Evolutionary conservation across 805 yeast species (phyloP), one percentile per base, ranked within the genome.

Genomic region (Candida ascalaphidarum): DNA sequence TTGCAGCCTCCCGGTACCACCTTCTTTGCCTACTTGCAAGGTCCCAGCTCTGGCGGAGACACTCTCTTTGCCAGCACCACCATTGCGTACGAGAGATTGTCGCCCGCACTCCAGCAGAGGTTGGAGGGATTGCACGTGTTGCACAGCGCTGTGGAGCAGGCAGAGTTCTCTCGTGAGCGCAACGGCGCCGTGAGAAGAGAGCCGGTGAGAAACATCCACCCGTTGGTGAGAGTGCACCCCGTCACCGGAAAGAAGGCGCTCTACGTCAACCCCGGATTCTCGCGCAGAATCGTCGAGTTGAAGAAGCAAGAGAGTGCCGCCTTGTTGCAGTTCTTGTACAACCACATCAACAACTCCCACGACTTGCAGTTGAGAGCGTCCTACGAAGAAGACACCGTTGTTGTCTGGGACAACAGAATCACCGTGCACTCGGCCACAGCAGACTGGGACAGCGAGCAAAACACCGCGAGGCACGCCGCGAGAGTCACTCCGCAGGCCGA

Each of bases 381-480:
- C 30, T 81, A 85, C 81, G 78, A 74, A 46, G 76, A 77, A 29
- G 68, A 70, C 27, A 70, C 85, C 2, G 79, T 81, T 28, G 83
- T 77, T 12, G 52, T 79, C 16, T 81, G 89, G 89, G 92, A 81
- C 46, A 81, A 81, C 62, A 73, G 92, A 49, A 62, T 79, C 45
- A 69, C 75, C 7, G 55, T 70, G 15, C 92, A 81, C 50, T 61
- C 81, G 10, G 85, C 86, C 11, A 64, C 76, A 11, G 68, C 73
- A 31, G 89, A 81, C 44, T 81, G 83, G 78, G 79, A 71, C 39
- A 63, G 70, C 25, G n/a, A n/a, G n/a, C n/a, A n/a, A n/a, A 77
- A 80, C 11, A 71, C 66, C 22, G 63, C 73, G 14, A 71, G 92
- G 52, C 89, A 81, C 40, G 82, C 81, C 7, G 74, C 76, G 46